A percentile compares a stretch with the other conserved stretches of the same genome.
phyloP scores from a whole-genome alignment of 345 rosid genomes.

The Orychophragmus violaceus region DNA sequence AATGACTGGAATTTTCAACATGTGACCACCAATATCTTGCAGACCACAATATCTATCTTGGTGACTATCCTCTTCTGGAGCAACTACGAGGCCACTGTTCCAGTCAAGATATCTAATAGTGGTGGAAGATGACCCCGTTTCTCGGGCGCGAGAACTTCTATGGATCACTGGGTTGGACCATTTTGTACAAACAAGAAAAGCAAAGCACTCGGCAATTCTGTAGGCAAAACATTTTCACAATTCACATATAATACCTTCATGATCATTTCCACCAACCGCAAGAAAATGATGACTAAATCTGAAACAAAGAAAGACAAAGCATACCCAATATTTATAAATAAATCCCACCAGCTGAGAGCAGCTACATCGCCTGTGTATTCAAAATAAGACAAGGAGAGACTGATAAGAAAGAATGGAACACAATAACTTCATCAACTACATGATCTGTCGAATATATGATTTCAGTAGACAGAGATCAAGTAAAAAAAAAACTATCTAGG shows the following conservation, averaged over 20 bases:
- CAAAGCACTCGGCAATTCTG: constrained; percentile 97
- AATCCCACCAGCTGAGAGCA: constrained; percentile 96
- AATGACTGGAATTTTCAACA: constrained; percentile 82
- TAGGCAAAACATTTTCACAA: constrained; percentile 23
- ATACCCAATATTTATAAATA: constrained; percentile 89
- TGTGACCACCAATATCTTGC: constrained; percentile 92
- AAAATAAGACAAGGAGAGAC: constrained; percentile 10
- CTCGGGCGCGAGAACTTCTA: constrained; percentile 49
- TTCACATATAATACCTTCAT: background rate
- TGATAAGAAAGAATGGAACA: background rate
- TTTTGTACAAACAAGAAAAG: constrained; percentile 91
- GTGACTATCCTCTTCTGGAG: constrained; percentile 54
- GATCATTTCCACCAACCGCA: constrained; percentile 18
- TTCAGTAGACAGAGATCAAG: background rate
- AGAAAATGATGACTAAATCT: background rate
- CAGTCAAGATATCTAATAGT: constrained; percentile 73
- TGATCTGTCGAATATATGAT: background rate
- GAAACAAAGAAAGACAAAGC: constrained; percentile 10
- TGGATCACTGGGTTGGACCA: constrained; percentile 99
- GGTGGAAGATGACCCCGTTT: constrained; percentile 57
- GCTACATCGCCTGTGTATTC: constrained; percentile 62
- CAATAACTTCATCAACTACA: background rate
- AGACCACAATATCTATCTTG: constrained; percentile 64
- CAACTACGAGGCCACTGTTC: constrained; percentile 77
- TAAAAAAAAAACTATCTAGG: background rate